Evolutionary conservation across 345 rosid species (phyloP).

Genomic region (Fremontodendron californicum): DNA sequence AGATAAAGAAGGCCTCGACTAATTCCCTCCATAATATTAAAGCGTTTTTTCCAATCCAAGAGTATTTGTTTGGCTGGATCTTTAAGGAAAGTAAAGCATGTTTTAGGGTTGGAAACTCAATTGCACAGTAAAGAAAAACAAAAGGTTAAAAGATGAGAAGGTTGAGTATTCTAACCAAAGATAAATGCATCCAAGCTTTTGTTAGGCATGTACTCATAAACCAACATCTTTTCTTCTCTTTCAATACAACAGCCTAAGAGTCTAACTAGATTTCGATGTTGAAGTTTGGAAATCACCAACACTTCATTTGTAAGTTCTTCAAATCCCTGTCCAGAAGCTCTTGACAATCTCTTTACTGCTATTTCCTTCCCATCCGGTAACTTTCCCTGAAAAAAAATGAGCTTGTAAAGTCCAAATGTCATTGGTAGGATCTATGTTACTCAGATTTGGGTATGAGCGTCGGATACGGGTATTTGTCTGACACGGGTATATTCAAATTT

Average conservation of each 20-base stretch:
- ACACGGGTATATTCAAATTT: no score
- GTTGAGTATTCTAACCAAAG: constrained; percentile 29
- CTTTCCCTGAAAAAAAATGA: constrained; percentile 46
- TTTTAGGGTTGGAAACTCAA: neutral
- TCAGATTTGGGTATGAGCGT: no score
- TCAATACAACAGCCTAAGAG: constrained; percentile 58
- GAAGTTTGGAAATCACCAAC: constrained; percentile 50
- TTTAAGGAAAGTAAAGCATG: constrained; percentile 11
- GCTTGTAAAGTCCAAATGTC: neutral
- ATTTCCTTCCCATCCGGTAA: constrained; percentile 39
- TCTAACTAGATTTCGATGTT: constrained; percentile 61
- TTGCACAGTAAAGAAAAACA: neutral
- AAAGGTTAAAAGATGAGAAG: neutral
- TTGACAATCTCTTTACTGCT: constrained; percentile 58
- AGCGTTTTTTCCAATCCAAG: constrained; percentile 38
- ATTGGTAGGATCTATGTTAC: no score
- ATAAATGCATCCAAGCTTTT: constrained; percentile 39
- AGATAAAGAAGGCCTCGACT: constrained; percentile 45
- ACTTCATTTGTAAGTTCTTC: constrained; percentile 60
- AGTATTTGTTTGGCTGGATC: constrained; percentile 23
- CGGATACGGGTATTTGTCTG: no score
- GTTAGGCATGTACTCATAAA: constrained; percentile 51
- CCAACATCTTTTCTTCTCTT: constrained; percentile 50
- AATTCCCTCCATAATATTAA: constrained; percentile 44
- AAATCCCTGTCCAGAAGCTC: constrained; percentile 57